Evolutionary conservation across 2,329 filamentous ascomycete species (phyloP), one percentile per base, ranked within the genome.

Genomic region (Calonectria fujianensis): DNA sequence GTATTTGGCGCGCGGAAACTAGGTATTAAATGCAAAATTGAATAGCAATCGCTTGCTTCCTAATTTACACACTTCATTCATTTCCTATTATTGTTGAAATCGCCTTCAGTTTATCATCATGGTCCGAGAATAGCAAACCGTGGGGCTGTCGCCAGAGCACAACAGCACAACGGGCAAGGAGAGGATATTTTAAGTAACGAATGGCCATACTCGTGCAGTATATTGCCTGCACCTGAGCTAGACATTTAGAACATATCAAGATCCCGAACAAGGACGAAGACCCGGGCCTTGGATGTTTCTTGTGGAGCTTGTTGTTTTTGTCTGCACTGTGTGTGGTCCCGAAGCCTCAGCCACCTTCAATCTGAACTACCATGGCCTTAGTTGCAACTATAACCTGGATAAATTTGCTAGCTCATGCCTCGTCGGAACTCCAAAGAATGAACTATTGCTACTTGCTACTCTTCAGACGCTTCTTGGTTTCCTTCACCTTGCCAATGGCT

Each of bases 271-370:
- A 78, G 29, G 75, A 73, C 35, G 72, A 80, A 27, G 67, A 74
- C 7, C 73, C 79, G 4, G 76, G 81, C 67, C 80, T 83, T 72
- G 78, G 77, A n/a, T 81, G 80, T 39, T 82, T 79, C 24, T 14
- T 81, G 57, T 82, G 79, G 50, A 50, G 78, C 76, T 64, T n/a
- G 7, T 45, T 41, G 13, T 66, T 48, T 7, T 14, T 50, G 13
- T 27, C 31, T 63, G n/a, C 29, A 27, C n/a, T 29, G 16, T 41
- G 45, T 13, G 6, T 11, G 45, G 4, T 11, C n/a, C 9, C 45
- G 18, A 48, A 24, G 10, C n/a, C 45, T 48, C 11, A 5, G 45
- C n/a, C 10, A 24, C 24, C 45, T 48, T 48, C 45, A 3, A 24
- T 48, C 45, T 10, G 24, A 24, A 24, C 45, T 13, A 24, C 10